Percentiles rank a stretch among this genome's conserved stretches.
These are phyloP conservation scores for Microbotryomycetes sp. DNA, from an alignment of 1,284 basidiomycete species.

Conservation along the genomic window DNA sequence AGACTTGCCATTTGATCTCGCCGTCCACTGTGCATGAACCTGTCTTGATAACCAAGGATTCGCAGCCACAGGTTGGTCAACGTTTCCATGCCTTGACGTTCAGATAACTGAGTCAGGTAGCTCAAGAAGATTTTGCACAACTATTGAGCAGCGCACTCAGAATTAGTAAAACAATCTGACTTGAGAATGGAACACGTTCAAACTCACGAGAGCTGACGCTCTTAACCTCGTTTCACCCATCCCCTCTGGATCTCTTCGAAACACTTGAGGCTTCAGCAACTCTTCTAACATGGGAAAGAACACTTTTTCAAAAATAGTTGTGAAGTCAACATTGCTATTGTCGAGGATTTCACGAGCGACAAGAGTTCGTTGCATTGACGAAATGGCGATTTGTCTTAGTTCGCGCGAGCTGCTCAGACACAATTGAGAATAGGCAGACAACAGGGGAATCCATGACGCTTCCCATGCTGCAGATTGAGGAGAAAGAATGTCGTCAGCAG, in stretches of 20 bases:
- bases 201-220: slow-evolving; percentile 62
- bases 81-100: slow-evolving; percentile 53
- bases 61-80: slow-evolving; percentile 79
- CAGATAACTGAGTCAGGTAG: slow-evolving; percentile 68
- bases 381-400: slow-evolving; percentile 75
- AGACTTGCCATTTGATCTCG: slow-evolving; percentile 73
- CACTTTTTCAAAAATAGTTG: slow-evolving; percentile 80
- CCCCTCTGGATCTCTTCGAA: slow-evolving; percentile 70
- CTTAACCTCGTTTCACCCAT: slow-evolving; percentile 85
- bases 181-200: neutral
- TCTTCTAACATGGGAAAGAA: slow-evolving; percentile 91
- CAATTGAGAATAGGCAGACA: slow-evolving; percentile 72
- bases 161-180: neutral
- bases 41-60: slow-evolving; percentile 83
- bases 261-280: slow-evolving; percentile 75
- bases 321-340: slow-evolving; percentile 58
- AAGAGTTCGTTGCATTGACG: slow-evolving; percentile 77
- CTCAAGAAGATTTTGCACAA: slow-evolving; percentile 94
- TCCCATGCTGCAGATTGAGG: slow-evolving; percentile 60
- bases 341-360: slow-evolving; percentile 65
- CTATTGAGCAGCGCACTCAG: too few species aligned
- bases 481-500: slow-evolving; percentile 13
- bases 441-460: slow-evolving; percentile 69
- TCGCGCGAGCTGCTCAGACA: slow-evolving; percentile 78
- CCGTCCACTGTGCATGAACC: slow-evolving; percentile 77